Conservation (phyloP, 2,329 filamentous ascomycete species). For the Aspergillus melleus region DNA sequence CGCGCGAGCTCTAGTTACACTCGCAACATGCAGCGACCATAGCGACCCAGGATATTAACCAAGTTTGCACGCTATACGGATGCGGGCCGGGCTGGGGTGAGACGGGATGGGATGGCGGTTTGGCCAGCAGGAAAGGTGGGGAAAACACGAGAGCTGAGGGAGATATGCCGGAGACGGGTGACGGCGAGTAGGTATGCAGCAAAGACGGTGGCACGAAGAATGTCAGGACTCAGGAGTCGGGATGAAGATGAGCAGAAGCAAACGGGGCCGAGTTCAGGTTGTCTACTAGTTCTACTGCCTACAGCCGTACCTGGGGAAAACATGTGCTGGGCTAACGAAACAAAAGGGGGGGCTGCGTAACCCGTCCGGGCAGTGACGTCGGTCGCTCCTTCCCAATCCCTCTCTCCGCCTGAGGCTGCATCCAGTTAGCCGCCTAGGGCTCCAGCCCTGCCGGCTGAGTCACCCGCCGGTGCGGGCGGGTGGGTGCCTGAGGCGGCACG, state of each 20-base stretch:
- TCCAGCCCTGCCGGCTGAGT: conserved; percentile 20
- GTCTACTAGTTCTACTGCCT: conserved; percentile 10
- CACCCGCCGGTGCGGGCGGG: conserved; percentile 5
- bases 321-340: conserved; percentile 5
- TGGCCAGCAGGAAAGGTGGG: not conserved
- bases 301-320: conserved; percentile 13
- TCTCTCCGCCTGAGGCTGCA: not conserved
- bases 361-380: conserved; percentile 28
- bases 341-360: conserved; percentile 4
- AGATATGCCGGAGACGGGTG: not conserved
- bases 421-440: conserved; percentile 22
- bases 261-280: conserved; percentile 6
- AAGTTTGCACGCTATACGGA: conserved; percentile 29
- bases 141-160: not conserved
- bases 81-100: conserved; percentile 20
- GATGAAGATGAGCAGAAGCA: not conserved
- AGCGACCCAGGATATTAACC: conserved; percentile 30
- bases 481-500: conserved; percentile 27
- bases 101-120: not conserved
- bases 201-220: not conserved
- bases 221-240: not conserved
- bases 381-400: conserved; percentile 10
- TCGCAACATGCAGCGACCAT: conserved; percentile 19
- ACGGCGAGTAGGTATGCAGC: not conserved
- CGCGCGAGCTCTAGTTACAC: conserved; percentile 23